phyloP scores from a whole-genome alignment of 2,329 filamentous ascomycete species.

The Pleochaeta shiraiana region DNA sequence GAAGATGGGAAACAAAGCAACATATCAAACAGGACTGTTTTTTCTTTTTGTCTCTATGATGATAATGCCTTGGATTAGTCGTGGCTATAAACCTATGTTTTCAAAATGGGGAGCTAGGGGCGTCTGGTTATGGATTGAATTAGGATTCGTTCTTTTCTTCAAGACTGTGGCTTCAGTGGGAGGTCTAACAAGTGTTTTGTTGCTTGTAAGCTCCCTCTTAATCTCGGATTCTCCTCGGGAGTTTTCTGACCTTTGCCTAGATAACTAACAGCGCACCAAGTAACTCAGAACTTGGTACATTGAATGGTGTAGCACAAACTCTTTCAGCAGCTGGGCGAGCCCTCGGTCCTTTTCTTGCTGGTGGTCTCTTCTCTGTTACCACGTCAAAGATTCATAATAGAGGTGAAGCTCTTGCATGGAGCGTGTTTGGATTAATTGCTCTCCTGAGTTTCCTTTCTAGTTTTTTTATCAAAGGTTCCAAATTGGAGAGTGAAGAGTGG shows the following conservation, averaged over 20 bases:
- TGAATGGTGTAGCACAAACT: constrained; percentile 88
- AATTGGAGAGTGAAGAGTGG: constrained; percentile 35
- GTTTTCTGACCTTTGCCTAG: too few relatives aligned
- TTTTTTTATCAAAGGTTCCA: constrained; percentile 48
- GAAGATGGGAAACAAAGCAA: constrained; percentile 63
- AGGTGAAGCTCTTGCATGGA: constrained; percentile 71
- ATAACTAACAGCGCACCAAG: constrained; percentile 89
- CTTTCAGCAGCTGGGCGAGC: constrained; percentile 79
- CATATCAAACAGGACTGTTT: constrained; percentile 57
- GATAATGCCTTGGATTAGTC: constrained; percentile 77
- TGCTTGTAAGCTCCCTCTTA: constrained; percentile 40
- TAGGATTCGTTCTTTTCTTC: constrained; percentile 60
- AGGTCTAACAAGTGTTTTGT: constrained; percentile 70
- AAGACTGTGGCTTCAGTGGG: constrained; percentile 89
- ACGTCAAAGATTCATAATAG: constrained; percentile 47
- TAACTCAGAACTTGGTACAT: constrained; percentile 61
- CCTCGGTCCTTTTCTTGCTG: constrained; percentile 71
- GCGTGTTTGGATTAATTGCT: constrained; percentile 64
- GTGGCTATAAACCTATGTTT: constrained; percentile 35
- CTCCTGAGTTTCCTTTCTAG: constrained; percentile 63
- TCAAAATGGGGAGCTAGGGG: constrained; percentile 40
- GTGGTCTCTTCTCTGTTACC: constrained; percentile 64
- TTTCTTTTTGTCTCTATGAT: constrained; percentile 67
- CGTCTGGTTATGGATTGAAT: constrained; percentile 53
- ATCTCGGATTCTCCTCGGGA: too few relatives aligned